These are phyloP conservation scores for Lasiodiplodia gonubiensis DNA, from an alignment of 2,329 filamentous ascomycete genomes.

Conservation along the genomic window DNA sequence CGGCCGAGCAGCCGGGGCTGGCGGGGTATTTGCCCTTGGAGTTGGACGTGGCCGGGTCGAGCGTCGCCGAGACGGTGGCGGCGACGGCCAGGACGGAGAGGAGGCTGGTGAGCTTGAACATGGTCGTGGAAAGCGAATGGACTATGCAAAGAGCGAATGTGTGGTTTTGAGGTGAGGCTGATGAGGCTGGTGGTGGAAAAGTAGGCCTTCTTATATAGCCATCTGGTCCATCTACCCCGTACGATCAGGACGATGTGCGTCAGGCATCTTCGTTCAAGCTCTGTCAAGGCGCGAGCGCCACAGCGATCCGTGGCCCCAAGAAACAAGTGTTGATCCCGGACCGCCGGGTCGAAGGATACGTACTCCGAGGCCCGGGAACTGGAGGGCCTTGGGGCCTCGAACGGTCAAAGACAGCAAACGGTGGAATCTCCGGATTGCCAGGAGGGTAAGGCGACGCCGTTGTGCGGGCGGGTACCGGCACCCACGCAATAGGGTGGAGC, in stretches of 20 bases:
- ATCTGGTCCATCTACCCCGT: neutral
- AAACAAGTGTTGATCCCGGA: neutral
- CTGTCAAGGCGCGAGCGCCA: neutral
- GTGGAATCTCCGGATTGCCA: neutral
- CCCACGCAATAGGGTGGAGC: neutral
- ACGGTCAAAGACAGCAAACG: neutral
- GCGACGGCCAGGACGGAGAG: slow-evolving; percentile 31
- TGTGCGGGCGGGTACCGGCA: neutral
- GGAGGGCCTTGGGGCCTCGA: slow-evolving; percentile 10
- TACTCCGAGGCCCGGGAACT: neutral
- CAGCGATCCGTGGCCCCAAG: neutral
- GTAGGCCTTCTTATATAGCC: slow-evolving; percentile 2
- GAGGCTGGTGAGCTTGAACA: slow-evolving; percentile 25
- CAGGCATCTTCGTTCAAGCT: neutral
- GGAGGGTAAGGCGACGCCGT: neutral
- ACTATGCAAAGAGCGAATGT: neutral
- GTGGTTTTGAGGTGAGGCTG: neutral
- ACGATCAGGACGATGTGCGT: neutral
- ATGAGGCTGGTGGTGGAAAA: neutral
- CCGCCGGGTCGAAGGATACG: slow-evolving; percentile 4
- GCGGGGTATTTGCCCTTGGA: slow-evolving; percentile 44
- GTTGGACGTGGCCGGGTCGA: slow-evolving; percentile 47
- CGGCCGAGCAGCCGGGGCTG: slow-evolving; percentile 32
- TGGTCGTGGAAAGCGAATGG: neutral
- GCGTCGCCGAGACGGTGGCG: slow-evolving; percentile 37